Base-by-base conservation (phyloP, 1,139 yeast species). In the Zygoascus sp. region DNA sequence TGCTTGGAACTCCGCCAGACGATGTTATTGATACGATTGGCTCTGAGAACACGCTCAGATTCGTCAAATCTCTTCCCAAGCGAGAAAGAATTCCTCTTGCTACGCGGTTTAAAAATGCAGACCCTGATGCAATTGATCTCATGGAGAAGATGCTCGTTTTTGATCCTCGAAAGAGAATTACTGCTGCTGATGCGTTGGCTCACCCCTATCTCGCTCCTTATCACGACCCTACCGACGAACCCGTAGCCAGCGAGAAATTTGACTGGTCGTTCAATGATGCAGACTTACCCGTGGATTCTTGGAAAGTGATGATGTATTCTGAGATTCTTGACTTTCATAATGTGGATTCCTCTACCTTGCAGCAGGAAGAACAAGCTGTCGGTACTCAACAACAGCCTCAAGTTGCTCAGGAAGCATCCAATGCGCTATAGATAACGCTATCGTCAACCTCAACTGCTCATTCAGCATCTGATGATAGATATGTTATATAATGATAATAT, bases 211-310 rank as follows among this genome's bases (percentile, higher is more conserved):
- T 94, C 72, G 89, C 90, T 40, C 96, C 96, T n/a, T 94, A 92
- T 68, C 98, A 92, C 65, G 98, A 94, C 63, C 97, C 97, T 25
- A 79, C 92, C 5, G 99, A 92, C 68, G 99, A 92, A 68, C 99
- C 99, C 1, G 83, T 80, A 4, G 96, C 98, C 44, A 89, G 83
- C 45, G 86, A 83, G 54, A 86, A 86, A 65, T 92, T 92, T 60
- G 98, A 92, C 69, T 92, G 99, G 99, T 84, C 95, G 61, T 92
- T 92, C 68, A 92, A 92, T 65, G 97, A 94, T 61, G 97, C 97
- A 0, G 98, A 92, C 67, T 75, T 92, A 59, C 97, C 98, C 1
- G 95, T 92, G 19, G 97, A 92, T 62, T 88, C 96, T 10, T 92
- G 98, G 98, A 81, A 96, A 69, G 96, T 90, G 23, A 92, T 92